These are phyloP conservation scores for Cyberlindnera meyerae DNA, from an alignment of 805 yeast genomes.

Conservation along the genomic window DNA sequence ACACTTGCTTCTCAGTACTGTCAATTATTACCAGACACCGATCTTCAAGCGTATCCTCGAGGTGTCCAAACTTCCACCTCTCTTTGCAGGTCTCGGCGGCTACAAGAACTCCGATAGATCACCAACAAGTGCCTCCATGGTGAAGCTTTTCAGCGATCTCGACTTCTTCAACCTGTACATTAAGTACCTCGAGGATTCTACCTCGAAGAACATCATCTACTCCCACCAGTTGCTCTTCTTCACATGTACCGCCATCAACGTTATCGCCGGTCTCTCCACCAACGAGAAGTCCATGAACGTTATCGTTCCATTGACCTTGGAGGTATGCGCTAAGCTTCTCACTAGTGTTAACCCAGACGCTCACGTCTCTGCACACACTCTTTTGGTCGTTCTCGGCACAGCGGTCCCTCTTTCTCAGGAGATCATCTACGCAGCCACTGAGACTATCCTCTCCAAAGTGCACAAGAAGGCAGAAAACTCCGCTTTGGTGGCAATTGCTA, in stretches of 20 bases:
- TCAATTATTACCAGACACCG: slow-evolving; percentile 77
- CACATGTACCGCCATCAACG: slow-evolving; percentile 62
- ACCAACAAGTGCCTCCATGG: slow-evolving; percentile 64
- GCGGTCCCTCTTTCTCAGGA: slow-evolving; percentile 59
- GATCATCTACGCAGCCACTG: slow-evolving; percentile 56
- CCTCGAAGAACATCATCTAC: slow-evolving; percentile 53
- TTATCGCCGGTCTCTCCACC: slow-evolving; percentile 52
- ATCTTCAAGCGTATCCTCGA: slow-evolving; percentile 73
- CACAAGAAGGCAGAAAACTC: slow-evolving; percentile 36
- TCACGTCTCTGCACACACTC: slow-evolving; percentile 79
- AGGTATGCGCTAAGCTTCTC: slow-evolving; percentile 52
- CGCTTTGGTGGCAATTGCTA: slow-evolving; percentile 43
- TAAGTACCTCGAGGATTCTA: slow-evolving; percentile 38
- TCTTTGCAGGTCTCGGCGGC: slow-evolving; percentile 66
- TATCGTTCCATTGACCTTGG: slow-evolving; percentile 53
- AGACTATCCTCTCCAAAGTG: slow-evolving; percentile 48
- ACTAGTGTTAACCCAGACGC: slow-evolving; percentile 48
- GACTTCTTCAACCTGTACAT: slow-evolving; percentile 66
- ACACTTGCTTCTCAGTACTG: slow-evolving; percentile 57
- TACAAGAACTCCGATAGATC: slow-evolving; percentile 58
- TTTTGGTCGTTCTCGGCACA: slow-evolving; percentile 70
- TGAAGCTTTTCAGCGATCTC: slow-evolving; percentile 68
- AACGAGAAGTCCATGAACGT: slow-evolving; percentile 41
- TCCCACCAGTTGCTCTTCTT: slow-evolving; percentile 74
- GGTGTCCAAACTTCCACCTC: slow-evolving; percentile 70